Evolutionary conservation across 2,329 filamentous ascomycete species (phyloP).

Genomic region (Didymella exigua): DNA sequence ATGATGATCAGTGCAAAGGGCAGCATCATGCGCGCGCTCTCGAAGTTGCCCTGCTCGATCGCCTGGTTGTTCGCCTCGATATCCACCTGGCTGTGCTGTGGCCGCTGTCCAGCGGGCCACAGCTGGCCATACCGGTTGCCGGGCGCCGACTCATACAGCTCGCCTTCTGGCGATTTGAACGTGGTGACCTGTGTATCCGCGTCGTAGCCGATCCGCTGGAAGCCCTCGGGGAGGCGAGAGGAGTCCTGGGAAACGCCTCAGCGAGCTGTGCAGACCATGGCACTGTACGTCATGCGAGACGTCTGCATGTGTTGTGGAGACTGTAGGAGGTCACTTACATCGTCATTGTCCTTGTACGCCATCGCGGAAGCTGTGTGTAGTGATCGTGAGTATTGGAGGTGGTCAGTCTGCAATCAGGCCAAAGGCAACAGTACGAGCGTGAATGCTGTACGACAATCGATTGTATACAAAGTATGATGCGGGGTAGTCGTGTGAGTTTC

Average conservation of each 20-base stretch:
- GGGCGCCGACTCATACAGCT: slow-evolving; percentile 57
- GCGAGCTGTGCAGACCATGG: not conserved
- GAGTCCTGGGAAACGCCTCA: slow-evolving; percentile 48
- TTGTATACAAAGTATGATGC: not conserved
- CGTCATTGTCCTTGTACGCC: slow-evolving; percentile 15
- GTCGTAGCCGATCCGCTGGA: slow-evolving; percentile 62
- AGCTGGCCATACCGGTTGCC: slow-evolving; percentile 59
- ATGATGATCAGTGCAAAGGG: slow-evolving; percentile 64
- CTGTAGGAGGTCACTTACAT: not conserved
- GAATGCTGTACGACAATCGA: not conserved
- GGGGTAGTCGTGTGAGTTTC: not conserved
- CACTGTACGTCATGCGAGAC: not conserved
- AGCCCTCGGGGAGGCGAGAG: slow-evolving; percentile 61
- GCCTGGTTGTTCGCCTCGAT: slow-evolving; percentile 26
- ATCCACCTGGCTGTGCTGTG: slow-evolving; percentile 20
- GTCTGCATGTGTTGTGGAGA: not conserved
- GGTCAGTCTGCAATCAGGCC: slow-evolving; percentile 12
- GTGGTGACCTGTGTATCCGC: slow-evolving; percentile 61
- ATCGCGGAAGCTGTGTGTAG: not conserved
- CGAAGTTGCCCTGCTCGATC: slow-evolving; percentile 32
- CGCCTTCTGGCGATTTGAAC: slow-evolving; percentile 57
- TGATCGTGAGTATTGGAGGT: not conserved
- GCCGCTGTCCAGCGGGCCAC: slow-evolving; percentile 22
- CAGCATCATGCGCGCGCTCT: slow-evolving; percentile 61
- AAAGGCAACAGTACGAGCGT: not conserved